Conservation (phyloP, 1,139 yeast genomes). For the Candida sp. region DNA sequence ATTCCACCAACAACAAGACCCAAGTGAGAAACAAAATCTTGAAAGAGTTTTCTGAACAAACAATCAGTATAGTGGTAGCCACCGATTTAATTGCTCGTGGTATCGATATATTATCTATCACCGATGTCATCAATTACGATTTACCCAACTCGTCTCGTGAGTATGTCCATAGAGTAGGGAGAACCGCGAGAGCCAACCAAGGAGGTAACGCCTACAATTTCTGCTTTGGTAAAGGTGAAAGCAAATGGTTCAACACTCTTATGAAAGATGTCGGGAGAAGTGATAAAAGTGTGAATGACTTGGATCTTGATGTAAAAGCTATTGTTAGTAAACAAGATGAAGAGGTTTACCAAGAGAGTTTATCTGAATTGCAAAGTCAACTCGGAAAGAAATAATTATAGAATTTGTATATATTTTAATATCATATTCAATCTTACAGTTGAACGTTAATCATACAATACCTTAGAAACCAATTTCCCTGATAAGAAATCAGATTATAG, state of each 20-base stretch:
- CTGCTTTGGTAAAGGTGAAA: constrained; percentile 73
- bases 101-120: constrained; percentile 70
- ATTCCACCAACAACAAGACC: constrained; percentile 50
- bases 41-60: constrained; percentile 51
- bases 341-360: constrained; percentile 19
- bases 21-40: constrained; percentile 44
- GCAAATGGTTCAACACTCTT: constrained; percentile 57
- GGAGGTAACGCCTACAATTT: constrained; percentile 71
- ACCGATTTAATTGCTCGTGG: constrained; percentile 97
- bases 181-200: constrained; percentile 92
- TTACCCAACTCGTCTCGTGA: constrained; percentile 86
- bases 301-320: constrained; percentile 18
- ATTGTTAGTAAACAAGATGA: constrained; percentile 23
- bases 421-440: too few relatives aligned
- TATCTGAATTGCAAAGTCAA: constrained; percentile 22
- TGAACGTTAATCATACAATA: too few relatives aligned
- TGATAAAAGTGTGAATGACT: constrained; percentile 17
- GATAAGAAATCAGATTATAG: too few relatives aligned
- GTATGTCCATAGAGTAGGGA: constrained; percentile 92
- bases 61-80: constrained; percentile 61
- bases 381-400: constrained; percentile 8
- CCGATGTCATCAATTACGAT: constrained; percentile 85
- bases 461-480: too few relatives aligned
- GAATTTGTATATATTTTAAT: too few relatives aligned
- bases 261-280: constrained; percentile 41